These are phyloP conservation scores for Aphanomyces invadans DNA, from an alignment of 352 stramenopile species.

Conservation along the genomic window DNA sequence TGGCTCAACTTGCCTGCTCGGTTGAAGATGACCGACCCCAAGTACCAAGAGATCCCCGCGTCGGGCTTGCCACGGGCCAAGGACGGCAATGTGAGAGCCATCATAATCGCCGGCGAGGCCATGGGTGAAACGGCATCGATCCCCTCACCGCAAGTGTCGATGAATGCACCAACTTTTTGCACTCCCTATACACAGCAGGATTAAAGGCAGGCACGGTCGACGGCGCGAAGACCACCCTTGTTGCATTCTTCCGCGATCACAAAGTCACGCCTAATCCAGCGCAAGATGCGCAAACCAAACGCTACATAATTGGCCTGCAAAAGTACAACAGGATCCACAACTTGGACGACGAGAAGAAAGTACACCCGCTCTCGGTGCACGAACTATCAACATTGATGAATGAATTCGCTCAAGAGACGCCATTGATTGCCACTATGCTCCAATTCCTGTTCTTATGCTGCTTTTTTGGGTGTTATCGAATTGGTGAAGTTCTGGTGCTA, in stretches of 20 bases:
- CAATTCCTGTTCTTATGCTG: background rate
- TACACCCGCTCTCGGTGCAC: background rate
- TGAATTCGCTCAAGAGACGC: background rate
- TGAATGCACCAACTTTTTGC: constrained; percentile 1
- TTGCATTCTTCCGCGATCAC: background rate
- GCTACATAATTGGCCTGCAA: constrained; percentile 1
- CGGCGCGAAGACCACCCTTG: background rate
- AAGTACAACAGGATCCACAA: constrained; percentile 4
- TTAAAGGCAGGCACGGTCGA: background rate
- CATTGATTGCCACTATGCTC: constrained; percentile 1
- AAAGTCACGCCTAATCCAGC: background rate
- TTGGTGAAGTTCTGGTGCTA: constrained; percentile 12
- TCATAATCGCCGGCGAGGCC: constrained; percentile 45
- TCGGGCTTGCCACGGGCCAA: constrained; percentile 36
- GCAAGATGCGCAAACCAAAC: background rate
- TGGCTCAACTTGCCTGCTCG: constrained; percentile 47
- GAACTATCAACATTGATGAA: constrained; percentile 9
- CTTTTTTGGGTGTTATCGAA: constrained; percentile 7
- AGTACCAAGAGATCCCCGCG: constrained; percentile 44
- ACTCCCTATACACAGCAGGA: background rate
- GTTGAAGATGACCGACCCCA: constrained; percentile 42
- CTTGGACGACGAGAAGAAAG: constrained; percentile 3
- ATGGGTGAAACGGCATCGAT: constrained; percentile 34
- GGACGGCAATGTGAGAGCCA: constrained; percentile 35
- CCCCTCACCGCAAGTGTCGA: background rate